phyloP scores from a whole-genome alignment of 257 asterid species.

The Fraxinus americana region DNA sequence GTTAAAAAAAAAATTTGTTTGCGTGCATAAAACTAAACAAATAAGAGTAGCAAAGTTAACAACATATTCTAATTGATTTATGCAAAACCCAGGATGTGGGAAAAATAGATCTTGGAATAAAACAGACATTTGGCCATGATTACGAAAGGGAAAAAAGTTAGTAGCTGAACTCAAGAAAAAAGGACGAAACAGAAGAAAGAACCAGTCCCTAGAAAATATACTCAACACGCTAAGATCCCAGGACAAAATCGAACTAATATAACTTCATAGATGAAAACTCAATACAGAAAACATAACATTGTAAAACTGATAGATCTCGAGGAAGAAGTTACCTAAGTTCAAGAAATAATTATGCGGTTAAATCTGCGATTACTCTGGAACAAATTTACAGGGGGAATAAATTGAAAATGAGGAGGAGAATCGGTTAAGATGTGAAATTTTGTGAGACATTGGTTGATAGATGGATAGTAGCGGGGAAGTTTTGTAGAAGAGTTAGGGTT shows the following conservation, averaged over 20 bases:
- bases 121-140: not conserved
- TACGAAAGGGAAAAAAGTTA: not conserved
- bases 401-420: not conserved
- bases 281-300: not conserved
- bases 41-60: not conserved
- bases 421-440: not conserved
- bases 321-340: not conserved
- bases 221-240: not conserved
- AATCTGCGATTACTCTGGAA: not conserved
- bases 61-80: not conserved
- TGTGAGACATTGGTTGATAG: not conserved
- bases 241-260: not conserved
- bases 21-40: not conserved
- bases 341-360: not conserved
- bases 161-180: not conserved
- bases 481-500: not conserved
- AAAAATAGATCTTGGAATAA: not conserved
- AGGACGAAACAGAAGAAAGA: not conserved
- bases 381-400: not conserved
- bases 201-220: not conserved
- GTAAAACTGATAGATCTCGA: not conserved
- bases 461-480: not conserved
- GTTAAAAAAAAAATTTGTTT: not conserved
- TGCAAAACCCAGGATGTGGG: not conserved
- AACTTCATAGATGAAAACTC: not conserved